These are phyloP conservation scores for Mycena capillaripes DNA, from an alignment of 768 basidiomycete species.

Conservation along the genomic window DNA sequence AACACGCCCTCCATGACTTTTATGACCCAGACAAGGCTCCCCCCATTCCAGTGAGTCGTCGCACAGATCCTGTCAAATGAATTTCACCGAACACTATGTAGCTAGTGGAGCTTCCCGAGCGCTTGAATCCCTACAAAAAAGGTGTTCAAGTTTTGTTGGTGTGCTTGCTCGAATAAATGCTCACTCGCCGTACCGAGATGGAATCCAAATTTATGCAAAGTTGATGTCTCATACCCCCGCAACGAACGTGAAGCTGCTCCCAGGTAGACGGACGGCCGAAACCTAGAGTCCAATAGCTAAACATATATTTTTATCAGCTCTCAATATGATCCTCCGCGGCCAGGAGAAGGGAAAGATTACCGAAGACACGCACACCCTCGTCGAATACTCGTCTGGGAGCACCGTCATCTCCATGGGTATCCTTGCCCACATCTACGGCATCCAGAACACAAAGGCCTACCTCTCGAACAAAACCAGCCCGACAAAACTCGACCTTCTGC, in stretches of 20 bases:
- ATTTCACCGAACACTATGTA: background rate
- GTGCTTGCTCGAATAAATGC: background rate
- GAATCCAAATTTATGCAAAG: conserved; percentile 42
- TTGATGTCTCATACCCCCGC: conserved; percentile 40
- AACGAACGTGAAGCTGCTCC: conserved; percentile 41
- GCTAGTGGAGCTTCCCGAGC: conserved; percentile 41
- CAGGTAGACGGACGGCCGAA: conserved; percentile 28
- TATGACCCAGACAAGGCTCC: conserved; percentile 41
- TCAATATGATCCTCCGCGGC: conserved; percentile 43
- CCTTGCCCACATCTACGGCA: conserved; percentile 39
- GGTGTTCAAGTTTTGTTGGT: conserved; percentile 2
- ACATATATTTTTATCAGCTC: conserved; percentile 27
- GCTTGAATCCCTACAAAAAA: conserved; percentile 38
- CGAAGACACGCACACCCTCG: conserved; percentile 39
- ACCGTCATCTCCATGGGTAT: conserved; percentile 43
- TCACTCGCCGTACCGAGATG: conserved; percentile 22
- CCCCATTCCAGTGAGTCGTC: conserved; percentile 35
- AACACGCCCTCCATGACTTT: conserved; percentile 36
- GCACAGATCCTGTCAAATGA: background rate
- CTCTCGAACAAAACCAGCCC: conserved; percentile 43
- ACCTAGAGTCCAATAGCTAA: background rate
- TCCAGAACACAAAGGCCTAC: conserved; percentile 40
- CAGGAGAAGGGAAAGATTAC: conserved; percentile 39
- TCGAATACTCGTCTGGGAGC: conserved; percentile 45
- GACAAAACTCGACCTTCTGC: conserved; percentile 39